A percentile compares a stretch with the other conserved stretches of the same genome.
These are phyloP conservation scores for Fusarium sp. DNA, from an alignment of 2,329 filamentous ascomycete genomes.

Conservation along the genomic window DNA sequence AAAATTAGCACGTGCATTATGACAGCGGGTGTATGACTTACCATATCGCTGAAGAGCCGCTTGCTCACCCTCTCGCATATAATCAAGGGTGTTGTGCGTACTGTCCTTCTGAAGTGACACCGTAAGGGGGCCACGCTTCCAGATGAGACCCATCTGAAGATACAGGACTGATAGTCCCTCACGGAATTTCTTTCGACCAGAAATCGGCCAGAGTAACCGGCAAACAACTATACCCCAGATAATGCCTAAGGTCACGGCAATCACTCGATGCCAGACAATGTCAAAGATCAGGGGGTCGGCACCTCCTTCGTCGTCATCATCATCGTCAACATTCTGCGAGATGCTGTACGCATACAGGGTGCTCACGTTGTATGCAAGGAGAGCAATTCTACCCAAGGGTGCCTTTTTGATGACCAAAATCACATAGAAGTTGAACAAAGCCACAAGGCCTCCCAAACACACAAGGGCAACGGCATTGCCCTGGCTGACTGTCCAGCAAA, in stretches of 20 bases:
- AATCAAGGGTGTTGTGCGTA: constrained; percentile 68
- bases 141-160: constrained; percentile 94
- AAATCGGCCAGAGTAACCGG: constrained; percentile 92
- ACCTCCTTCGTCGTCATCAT: constrained; percentile 90
- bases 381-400: constrained; percentile 90
- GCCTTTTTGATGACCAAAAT: constrained; percentile 87
- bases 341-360: constrained; percentile 95
- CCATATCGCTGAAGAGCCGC: constrained; percentile 84
- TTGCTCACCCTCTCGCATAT: constrained; percentile 91
- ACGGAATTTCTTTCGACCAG: constrained; percentile 86
- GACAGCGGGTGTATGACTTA: constrained; percentile 34
- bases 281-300: constrained; percentile 85
- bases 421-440: constrained; percentile 87
- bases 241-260: constrained; percentile 86
- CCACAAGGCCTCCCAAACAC: constrained; percentile 83
- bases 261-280: constrained; percentile 88
- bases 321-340: constrained; percentile 80
- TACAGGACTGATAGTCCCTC: constrained; percentile 91
- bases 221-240: constrained; percentile 94
- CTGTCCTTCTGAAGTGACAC: constrained; percentile 72
- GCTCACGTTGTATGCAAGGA: constrained; percentile 95
- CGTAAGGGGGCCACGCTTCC: constrained; percentile 91
- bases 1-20: not conserved
- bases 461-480: constrained; percentile 82
- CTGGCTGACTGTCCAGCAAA: constrained; percentile 80